phyloP scores from a whole-genome alignment of 106 monocot genomes.

The Dioscorea zingiberensis region DNA sequence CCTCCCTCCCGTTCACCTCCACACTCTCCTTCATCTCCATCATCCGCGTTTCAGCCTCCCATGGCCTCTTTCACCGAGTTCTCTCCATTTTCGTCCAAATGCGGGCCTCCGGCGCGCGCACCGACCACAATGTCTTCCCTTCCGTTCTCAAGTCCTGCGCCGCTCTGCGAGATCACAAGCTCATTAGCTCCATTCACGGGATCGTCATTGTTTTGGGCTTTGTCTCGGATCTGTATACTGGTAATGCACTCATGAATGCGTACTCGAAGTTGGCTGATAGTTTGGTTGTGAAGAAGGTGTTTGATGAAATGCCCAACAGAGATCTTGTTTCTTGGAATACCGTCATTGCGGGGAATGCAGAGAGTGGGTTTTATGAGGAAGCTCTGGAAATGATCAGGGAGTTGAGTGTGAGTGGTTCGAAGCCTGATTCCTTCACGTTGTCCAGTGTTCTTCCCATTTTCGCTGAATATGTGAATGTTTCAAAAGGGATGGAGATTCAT shows the following conservation, averaged over 20 bases:
- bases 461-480: conserved; percentile 48
- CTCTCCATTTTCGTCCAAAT: conserved; percentile 45
- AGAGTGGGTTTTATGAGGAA: conserved; percentile 43
- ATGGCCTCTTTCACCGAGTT: conserved; percentile 29
- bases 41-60: conserved; percentile 46
- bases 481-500: conserved; percentile 68
- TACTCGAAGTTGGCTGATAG: conserved; percentile 39
- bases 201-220: conserved; percentile 35
- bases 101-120: conserved; percentile 17
- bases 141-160: conserved; percentile 66
- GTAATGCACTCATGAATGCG: conserved; percentile 72
- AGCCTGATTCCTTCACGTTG: conserved; percentile 70
- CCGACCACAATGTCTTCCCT: conserved; percentile 38
- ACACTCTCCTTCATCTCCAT: conserved; percentile 31
- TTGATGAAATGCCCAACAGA: conserved; percentile 50
- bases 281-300: conserved; percentile 38
- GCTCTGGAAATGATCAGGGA: conserved; percentile 57
- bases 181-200: conserved; percentile 49
- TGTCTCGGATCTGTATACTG: conserved; percentile 38
- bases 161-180: conserved; percentile 16
- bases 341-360: conserved; percentile 44
- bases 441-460: conserved; percentile 74
- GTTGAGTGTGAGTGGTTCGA: conserved; percentile 41
- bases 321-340: conserved; percentile 87
- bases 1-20: conserved; percentile 29